Evolutionary conservation across 2,329 filamentous ascomycete genomes (phyloP).

Genomic region (Sclerotinia minor): DNA sequence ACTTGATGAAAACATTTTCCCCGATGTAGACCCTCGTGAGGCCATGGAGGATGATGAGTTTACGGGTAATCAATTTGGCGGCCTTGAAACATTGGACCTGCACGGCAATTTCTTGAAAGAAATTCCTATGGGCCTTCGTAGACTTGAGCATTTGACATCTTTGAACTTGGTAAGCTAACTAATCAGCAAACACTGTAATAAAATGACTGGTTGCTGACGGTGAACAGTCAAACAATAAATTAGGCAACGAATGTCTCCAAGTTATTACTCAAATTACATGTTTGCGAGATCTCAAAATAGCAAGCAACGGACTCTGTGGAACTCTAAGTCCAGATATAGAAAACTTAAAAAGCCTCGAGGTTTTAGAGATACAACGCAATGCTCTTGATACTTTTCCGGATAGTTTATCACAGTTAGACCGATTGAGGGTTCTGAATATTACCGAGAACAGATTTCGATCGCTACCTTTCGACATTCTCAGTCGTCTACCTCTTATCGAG

Average conservation of each 20-base stretch:
- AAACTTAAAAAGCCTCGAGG: slow-evolving; percentile 68
- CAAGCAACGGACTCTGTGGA: slow-evolving; percentile 73
- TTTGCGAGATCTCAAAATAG: slow-evolving; percentile 78
- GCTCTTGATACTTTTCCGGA: slow-evolving; percentile 70
- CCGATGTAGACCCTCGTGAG: slow-evolving; percentile 62
- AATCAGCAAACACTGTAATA: neutral
- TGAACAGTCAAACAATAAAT: slow-evolving; percentile 72
- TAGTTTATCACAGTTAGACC: slow-evolving; percentile 64
- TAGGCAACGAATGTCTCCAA: slow-evolving; percentile 70
- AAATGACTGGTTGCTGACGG: slow-evolving; percentile 18
- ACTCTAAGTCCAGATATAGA: slow-evolving; percentile 64
- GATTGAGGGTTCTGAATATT: slow-evolving; percentile 75
- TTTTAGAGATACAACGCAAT: slow-evolving; percentile 80
- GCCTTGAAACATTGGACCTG: slow-evolving; percentile 76
- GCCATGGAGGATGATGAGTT: slow-evolving; percentile 63
- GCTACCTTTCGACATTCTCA: slow-evolving; percentile 69
- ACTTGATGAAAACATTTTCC: slow-evolving; percentile 74
- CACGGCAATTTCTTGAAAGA: slow-evolving; percentile 77
- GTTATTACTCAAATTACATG: slow-evolving; percentile 70
- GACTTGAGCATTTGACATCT: slow-evolving; percentile 71
- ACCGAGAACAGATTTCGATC: slow-evolving; percentile 74
- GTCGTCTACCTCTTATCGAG: slow-evolving; percentile 69
- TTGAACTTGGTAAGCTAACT: slow-evolving; percentile 71
- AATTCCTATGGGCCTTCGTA: slow-evolving; percentile 73
- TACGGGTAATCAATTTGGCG: slow-evolving; percentile 75